A percentile compares a stretch with the other conserved stretches of the same genome.
phyloP scores from a whole-genome alignment of 2,329 filamentous ascomycete genomes.

The Monascus ruber region DNA sequence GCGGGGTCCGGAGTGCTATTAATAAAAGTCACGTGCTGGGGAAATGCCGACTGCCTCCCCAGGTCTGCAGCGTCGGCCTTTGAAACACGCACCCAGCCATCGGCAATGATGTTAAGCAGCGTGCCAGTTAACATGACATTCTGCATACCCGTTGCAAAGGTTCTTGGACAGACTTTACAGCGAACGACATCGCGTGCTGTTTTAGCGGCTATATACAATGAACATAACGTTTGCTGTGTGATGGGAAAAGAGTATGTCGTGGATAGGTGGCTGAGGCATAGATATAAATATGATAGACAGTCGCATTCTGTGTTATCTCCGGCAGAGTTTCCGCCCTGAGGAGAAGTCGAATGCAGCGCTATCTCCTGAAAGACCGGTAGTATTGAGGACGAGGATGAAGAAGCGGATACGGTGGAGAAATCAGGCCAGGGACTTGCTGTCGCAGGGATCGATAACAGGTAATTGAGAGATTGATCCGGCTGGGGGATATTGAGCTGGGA shows the following conservation, averaged over 20 bases:
- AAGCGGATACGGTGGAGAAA: conserved; percentile 26
- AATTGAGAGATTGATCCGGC: conserved; percentile 12
- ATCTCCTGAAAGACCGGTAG: conserved; percentile 11
- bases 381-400: conserved; percentile 15
- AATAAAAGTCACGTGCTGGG: conserved; percentile 17
- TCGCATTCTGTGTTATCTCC: conserved; percentile 20
- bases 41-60: conserved; percentile 21
- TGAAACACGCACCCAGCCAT: conserved; percentile 32
- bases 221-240: conserved; percentile 31
- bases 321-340: conserved; percentile 9
- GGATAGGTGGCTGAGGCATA: conserved; percentile 32
- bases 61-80: conserved; percentile 25
- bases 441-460: conserved; percentile 13
- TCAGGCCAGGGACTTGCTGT: conserved; percentile 30
- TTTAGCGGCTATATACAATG: conserved; percentile 30
- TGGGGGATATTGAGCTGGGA: conserved; percentile 4
- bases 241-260: conserved; percentile 32
- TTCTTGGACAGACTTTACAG: conserved; percentile 30
- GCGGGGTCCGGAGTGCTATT: conserved; percentile 15
- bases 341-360: conserved; percentile 11
- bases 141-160: conserved; percentile 31
- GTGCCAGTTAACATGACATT: conserved; percentile 38
- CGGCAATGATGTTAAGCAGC: conserved; percentile 33
- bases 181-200: conserved; percentile 32
- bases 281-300: conserved; percentile 32